A percentile compares a stretch with the other conserved stretches of the same genome.
Evolutionary conservation across 148 eudicot genomes (phyloP).

Genomic region (Tetragonia tetragonoides): DNA sequence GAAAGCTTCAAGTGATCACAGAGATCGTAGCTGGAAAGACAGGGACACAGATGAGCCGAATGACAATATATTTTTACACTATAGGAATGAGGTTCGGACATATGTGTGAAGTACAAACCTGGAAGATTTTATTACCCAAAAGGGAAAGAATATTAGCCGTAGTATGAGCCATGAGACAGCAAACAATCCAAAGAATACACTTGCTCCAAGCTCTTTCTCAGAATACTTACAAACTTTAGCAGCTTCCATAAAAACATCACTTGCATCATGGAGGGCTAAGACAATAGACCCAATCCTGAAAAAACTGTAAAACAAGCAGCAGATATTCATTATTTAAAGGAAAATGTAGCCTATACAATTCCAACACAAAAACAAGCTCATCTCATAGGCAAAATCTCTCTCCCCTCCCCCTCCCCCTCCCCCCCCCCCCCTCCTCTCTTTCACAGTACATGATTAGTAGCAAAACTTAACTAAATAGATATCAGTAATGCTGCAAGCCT

Average conservation of each 20-base stretch:
- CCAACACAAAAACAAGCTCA: background rate
- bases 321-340: constrained; percentile 1
- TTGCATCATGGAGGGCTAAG: constrained; percentile 92
- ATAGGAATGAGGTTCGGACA: background rate
- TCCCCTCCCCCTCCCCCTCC: too few relatives aligned
- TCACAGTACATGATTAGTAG: background rate
- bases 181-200: constrained; percentile 72
- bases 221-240: constrained; percentile 94
- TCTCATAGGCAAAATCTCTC: too few relatives aligned
- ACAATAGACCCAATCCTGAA: constrained; percentile 75
- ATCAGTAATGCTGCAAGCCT: background rate
- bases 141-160: constrained; percentile 84
- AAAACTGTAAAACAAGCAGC: constrained; percentile 46
- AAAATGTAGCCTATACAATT: background rate
- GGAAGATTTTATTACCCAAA: constrained; percentile 73
- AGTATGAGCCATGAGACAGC: constrained; percentile 91
- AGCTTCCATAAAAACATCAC: constrained; percentile 92
- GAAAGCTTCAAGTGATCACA: constrained; percentile 50
- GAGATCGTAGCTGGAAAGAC: constrained; percentile 52
- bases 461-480: background rate
- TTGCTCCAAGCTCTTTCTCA: constrained; percentile 86
- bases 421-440: background rate
- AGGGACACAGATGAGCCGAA: constrained; percentile 12
- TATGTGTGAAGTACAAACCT: constrained; percentile 47
- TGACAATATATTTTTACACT: background rate